Percentiles rank a stretch among this genome's conserved stretches.
Conservation (phyloP, 352 stramenopile genomes). For the Globisporangium megalacanthum region DNA sequence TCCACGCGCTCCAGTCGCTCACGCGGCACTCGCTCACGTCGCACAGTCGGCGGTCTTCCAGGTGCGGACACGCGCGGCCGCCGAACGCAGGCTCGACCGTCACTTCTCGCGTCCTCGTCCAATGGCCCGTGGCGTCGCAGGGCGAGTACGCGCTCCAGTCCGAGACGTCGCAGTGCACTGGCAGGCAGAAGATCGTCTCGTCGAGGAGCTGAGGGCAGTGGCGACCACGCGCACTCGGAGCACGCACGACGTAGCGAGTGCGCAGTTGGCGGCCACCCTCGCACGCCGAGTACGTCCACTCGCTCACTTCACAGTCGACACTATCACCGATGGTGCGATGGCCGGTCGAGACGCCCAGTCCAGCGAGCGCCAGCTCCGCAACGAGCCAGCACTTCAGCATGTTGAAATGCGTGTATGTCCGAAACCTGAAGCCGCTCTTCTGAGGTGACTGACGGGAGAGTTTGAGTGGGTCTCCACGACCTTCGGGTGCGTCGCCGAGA, state of each 20-base stretch:
- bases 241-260: constrained; percentile 16
- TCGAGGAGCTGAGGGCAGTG: constrained; percentile 19
- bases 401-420: too few relatives aligned
- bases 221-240: constrained; percentile 15
- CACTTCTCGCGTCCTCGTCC: constrained; percentile 21
- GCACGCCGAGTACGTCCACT: constrained; percentile 10
- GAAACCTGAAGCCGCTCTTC: too few relatives aligned
- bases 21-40: constrained; percentile 26
- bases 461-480: too few relatives aligned
- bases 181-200: constrained; percentile 17
- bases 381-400: too few relatives aligned
- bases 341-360: too few relatives aligned
- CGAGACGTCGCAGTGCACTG: constrained; percentile 21
- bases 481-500: too few relatives aligned
- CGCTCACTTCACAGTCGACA: constrained; percentile 5
- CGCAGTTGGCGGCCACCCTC: constrained; percentile 7
- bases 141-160: constrained; percentile 19
- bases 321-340: too few relatives aligned
- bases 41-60: constrained; percentile 23
- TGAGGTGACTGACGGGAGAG: too few relatives aligned
- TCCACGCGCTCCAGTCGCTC: constrained; percentile 26
- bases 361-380: too few relatives aligned
- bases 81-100: constrained; percentile 16
- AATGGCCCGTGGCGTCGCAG: constrained; percentile 22
- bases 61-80: constrained; percentile 15